Evolutionary conservation across 2,329 filamentous ascomycete genomes (phyloP).

Genomic region (Aspergillus sp.): DNA sequence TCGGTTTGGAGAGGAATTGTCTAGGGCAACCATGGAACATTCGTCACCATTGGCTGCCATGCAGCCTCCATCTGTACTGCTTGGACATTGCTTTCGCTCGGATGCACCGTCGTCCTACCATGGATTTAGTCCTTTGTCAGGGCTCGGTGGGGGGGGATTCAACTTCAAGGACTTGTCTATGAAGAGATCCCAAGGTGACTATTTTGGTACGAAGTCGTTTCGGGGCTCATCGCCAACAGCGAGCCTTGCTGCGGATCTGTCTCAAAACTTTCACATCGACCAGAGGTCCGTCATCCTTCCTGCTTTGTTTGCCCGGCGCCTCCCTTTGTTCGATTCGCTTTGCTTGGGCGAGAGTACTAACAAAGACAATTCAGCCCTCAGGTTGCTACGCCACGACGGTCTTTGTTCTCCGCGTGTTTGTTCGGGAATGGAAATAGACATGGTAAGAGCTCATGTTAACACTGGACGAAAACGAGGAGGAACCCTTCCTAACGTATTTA

Average conservation of each 20-base stretch:
- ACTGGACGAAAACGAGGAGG: neutral
- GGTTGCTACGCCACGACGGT: conserved; percentile 77
- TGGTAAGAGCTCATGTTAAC: conserved; percentile 49
- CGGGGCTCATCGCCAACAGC: conserved; percentile 87
- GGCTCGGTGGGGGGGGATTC: conserved; percentile 65
- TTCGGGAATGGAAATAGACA: conserved; percentile 59
- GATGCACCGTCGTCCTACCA: conserved; percentile 56
- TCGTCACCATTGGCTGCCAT: conserved; percentile 93
- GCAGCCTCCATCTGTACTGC: conserved; percentile 69
- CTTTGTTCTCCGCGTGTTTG: conserved; percentile 75
- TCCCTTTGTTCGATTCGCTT: conserved; percentile 18
- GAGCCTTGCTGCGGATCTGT: conserved; percentile 88
- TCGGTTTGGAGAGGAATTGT: neutral
- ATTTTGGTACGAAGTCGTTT: conserved; percentile 76
- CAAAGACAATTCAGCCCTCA: conserved; percentile 62
- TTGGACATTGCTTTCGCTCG: conserved; percentile 61
- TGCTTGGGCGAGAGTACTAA: conserved; percentile 37
- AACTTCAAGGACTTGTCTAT: conserved; percentile 74
- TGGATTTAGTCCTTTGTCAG: conserved; percentile 53
- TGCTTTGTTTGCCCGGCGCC: conserved; percentile 3
- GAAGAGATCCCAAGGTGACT: conserved; percentile 70
- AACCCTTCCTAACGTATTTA: conserved; percentile 25
- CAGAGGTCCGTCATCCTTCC: conserved; percentile 68
- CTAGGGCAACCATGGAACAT: conserved; percentile 68
- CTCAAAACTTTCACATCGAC: conserved; percentile 95